Conservation (phyloP, 2,329 filamentous ascomycete species). For the Ascochyta fabae region DNA sequence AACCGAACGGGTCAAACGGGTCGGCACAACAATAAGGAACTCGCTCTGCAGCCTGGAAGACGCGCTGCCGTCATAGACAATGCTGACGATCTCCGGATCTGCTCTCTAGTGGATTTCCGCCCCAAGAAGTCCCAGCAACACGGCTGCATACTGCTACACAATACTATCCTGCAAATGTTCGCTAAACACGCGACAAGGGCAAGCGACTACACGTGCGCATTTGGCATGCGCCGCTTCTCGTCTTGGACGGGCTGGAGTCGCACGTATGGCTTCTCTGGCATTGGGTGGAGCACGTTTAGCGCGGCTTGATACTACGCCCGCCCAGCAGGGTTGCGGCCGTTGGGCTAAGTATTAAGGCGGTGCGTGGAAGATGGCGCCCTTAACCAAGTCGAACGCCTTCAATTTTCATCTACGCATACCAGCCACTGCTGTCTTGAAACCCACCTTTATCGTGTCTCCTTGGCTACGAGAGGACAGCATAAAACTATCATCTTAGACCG, state of each 20-base stretch:
- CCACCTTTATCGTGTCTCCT: neutral
- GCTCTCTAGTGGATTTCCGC: neutral
- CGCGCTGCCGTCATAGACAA: neutral
- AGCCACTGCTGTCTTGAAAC: neutral
- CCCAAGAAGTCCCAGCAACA: neutral
- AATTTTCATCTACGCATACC: neutral
- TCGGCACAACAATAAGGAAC: neutral
- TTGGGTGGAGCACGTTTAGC: neutral
- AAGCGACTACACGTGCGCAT: slow-evolving; percentile 23
- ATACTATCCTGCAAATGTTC: neutral
- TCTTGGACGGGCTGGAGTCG: slow-evolving; percentile 1
- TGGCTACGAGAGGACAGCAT: neutral
- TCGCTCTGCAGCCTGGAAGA: neutral
- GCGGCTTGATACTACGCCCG: slow-evolving; percentile 2
- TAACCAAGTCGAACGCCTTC: neutral
- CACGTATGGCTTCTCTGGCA: neutral
- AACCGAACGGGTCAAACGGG: neutral
- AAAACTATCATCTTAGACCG: neutral
- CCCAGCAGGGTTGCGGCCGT: slow-evolving; percentile 12
- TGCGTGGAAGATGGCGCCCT: neutral
- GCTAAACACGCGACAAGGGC: slow-evolving; percentile 12
- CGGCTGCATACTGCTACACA: neutral
- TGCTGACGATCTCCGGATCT: neutral
- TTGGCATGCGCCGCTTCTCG: slow-evolving; percentile 9
- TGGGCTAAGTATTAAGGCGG: slow-evolving; percentile 7